Evolutionary conservation across 1,284 basidiomycete genomes (phyloP).

Genomic region (Moniliophthora roreri): DNA sequence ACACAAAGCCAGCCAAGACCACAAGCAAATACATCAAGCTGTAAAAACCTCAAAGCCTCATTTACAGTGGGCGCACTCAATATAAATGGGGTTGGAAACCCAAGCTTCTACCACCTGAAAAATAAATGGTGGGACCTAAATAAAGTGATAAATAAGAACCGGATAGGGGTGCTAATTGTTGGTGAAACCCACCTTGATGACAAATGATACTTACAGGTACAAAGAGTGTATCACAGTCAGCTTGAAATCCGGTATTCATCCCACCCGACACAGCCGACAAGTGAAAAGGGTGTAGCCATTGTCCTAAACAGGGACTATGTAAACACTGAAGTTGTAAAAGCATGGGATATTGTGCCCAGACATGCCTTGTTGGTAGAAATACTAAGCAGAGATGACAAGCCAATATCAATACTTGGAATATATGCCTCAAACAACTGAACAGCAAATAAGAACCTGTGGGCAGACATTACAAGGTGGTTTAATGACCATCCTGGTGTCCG

Average conservation of each 20-base stretch:
- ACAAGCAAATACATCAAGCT: no score
- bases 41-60: constrained; percentile 15
- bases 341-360: background rate
- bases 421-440: constrained; percentile 22
- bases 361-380: constrained; percentile 7
- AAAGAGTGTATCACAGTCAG: constrained; percentile 9
- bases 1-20: no score
- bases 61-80: constrained; percentile 22
- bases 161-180: constrained; percentile 23
- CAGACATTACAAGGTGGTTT: constrained; percentile 13
- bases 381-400: constrained; percentile 8
- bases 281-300: constrained; percentile 30
- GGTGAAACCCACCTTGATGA: constrained; percentile 29
- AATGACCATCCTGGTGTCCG: constrained; percentile 2
- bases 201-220: constrained; percentile 2
- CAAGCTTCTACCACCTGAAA: background rate
- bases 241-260: constrained; percentile 15
- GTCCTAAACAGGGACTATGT: constrained; percentile 14
- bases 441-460: constrained; percentile 23
- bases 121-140: constrained; percentile 26
- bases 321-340: background rate
- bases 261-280: constrained; percentile 19
- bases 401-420: constrained; percentile 16
- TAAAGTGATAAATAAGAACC: constrained; percentile 16
- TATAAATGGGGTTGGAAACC: constrained; percentile 16